These are phyloP conservation scores for Chlorophyllum brunneum DNA, from an alignment of 768 basidiomycete species.

Conservation along the genomic window DNA sequence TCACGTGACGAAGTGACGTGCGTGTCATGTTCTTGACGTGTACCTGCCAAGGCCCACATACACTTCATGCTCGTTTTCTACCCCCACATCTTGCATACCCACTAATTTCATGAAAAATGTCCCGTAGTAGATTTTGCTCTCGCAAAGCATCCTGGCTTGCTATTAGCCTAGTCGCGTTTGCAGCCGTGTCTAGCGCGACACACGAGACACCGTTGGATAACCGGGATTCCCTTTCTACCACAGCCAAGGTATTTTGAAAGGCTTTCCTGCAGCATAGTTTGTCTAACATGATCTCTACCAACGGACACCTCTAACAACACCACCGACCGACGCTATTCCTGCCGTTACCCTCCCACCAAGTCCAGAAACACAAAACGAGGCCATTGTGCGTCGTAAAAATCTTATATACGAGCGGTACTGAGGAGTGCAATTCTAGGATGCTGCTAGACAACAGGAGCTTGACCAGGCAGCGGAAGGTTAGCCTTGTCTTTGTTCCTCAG, in stretches of 20 bases:
- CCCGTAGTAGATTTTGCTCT: slow-evolving; percentile 27
- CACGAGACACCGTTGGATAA: slow-evolving; percentile 26
- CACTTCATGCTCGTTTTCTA: slow-evolving; percentile 7
- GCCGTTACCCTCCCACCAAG: background rate
- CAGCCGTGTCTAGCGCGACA: slow-evolving; percentile 41
- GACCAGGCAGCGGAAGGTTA: slow-evolving; percentile 54
- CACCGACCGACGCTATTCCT: background rate
- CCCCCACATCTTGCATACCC: background rate
- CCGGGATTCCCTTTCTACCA: slow-evolving; percentile 26
- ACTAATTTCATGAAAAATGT: slow-evolving; percentile 17
- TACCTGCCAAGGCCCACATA: slow-evolving; percentile 8
- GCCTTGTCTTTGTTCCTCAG: slow-evolving; percentile 2
- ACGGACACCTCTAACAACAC: background rate
- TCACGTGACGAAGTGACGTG: slow-evolving; percentile 25
- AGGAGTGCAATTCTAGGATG: background rate
- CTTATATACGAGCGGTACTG: background rate
- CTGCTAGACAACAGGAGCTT: slow-evolving; percentile 27
- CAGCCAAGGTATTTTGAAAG: slow-evolving; percentile 21
- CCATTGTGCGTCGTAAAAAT: background rate
- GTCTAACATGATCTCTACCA: background rate
- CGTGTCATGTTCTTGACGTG: slow-evolving; percentile 18
- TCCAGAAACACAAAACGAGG: slow-evolving; percentile 1
- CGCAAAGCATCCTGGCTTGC: slow-evolving; percentile 56
- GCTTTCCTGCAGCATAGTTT: background rate
- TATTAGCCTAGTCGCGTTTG: slow-evolving; percentile 53